Evolutionary conservation across 225 moss, liverwort and hornwort species (phyloP), one percentile per base, ranked within the genome.

Genomic region (Straminergon stramineum): DNA sequence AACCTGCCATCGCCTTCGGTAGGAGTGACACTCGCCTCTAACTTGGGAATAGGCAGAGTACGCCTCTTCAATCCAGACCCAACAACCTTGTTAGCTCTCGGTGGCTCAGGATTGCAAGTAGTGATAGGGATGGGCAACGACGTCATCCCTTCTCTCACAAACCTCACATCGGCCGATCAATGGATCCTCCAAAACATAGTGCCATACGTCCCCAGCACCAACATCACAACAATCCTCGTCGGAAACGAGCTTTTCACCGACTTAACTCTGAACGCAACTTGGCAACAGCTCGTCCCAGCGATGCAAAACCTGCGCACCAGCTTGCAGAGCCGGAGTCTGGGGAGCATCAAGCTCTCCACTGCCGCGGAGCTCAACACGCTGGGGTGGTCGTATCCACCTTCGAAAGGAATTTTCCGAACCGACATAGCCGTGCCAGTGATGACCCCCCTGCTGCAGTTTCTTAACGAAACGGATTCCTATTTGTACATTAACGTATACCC

Each of bases 401-500:
- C 94, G 0, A 89, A 88, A 48, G 94, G 94, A 43, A 89, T 94
- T 35, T 94, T 94, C 79, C 91, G 93, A 71, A 90, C 91, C 22
- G 93, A 94, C 75, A 93, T 94, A 66, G 93, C 94, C 48, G 92
- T 68, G 26, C 82, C 91, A 34, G 94, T 94, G 53, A 63, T 94
- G 84, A 92, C 87, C 8, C 96, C 97, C 7, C 68, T 95, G 10
- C 73, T 97, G n/a, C 91, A 94, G 61, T 96, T 96, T 31, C 93
- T 97, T 7, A 73, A 88, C 73, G 86, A 74, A 5, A 95, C 96
- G 37, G 82, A 78, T 64, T 95, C 96, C 13, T 92, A 92, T 43
- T 71, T 95, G 51, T 95, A 89, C 87, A 60, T 97, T 4, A 97
- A 97, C 57, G 93, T 95, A 2, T 96, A 97, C 60, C 97, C 97